These are phyloP conservation scores for Pseudopithomyces chartarum DNA, from an alignment of 2,329 filamentous ascomycete genomes.

Conservation along the genomic window DNA sequence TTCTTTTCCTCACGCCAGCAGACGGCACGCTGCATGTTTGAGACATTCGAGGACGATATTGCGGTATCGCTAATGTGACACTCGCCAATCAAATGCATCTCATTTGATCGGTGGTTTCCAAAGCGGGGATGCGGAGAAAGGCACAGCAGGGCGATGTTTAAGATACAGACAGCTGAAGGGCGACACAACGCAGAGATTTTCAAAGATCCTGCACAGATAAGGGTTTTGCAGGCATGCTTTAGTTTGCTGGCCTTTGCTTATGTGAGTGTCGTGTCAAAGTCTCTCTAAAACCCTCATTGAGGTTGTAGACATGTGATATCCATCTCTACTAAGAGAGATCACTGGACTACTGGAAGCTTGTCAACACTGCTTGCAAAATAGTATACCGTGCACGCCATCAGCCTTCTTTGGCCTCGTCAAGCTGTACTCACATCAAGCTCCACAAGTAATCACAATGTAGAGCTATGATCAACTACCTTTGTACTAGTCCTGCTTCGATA, in stretches of 20 bases:
- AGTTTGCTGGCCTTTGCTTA: not conserved
- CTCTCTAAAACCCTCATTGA: not conserved
- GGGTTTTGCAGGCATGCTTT: not conserved
- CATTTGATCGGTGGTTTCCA: not conserved
- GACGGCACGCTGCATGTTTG: not conserved
- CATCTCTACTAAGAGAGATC: not conserved
- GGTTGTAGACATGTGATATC: not conserved
- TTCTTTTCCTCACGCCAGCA: not conserved
- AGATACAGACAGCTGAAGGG: slow-evolving; percentile 2
- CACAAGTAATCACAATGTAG: no score
- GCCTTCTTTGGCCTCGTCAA: not conserved
- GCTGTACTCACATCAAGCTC: not conserved
- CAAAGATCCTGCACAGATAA: not conserved
- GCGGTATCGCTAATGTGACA: not conserved
- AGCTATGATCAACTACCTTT: no score
- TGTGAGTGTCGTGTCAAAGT: not conserved
- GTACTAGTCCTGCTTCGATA: not conserved
- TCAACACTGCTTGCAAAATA: not conserved
- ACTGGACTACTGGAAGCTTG: no score
- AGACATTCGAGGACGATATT: not conserved
- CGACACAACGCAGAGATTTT: not conserved
- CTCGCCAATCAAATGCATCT: not conserved
- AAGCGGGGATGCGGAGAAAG: slow-evolving; percentile 1
- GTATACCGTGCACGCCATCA: not conserved
- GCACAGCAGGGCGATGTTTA: slow-evolving; percentile 4